A percentile compares a stretch with the other conserved stretches of the same genome.
These are phyloP conservation scores for Psilocybe mexicana DNA, from an alignment of 1,284 basidiomycete genomes.

Conservation along the genomic window DNA sequence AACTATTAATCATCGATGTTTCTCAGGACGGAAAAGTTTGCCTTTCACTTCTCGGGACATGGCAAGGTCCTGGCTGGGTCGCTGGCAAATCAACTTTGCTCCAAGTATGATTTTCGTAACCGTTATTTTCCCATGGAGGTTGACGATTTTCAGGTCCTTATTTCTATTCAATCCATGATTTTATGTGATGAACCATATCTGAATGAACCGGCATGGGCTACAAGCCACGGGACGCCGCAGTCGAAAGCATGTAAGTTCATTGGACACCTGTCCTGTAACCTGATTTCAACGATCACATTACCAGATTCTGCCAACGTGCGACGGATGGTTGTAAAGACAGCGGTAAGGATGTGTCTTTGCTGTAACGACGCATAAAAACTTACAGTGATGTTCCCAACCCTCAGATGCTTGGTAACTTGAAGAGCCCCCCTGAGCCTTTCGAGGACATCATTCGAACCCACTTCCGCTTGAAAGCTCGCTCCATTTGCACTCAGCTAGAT, in stretches of 20 bases:
- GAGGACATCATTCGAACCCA: slow-evolving; percentile 84
- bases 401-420: slow-evolving; percentile 85
- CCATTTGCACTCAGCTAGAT: slow-evolving; percentile 75
- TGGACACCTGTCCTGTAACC: slow-evolving; percentile 2
- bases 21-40: slow-evolving; percentile 87
- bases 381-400: slow-evolving; percentile 5
- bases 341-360: slow-evolving; percentile 45
- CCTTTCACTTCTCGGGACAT: slow-evolving; percentile 87
- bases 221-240: slow-evolving; percentile 64
- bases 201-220: slow-evolving; percentile 89
- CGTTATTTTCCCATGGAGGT: neutral
- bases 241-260: slow-evolving; percentile 69
- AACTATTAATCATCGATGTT: neutral
- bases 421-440: slow-evolving; percentile 80
- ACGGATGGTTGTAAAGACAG: slow-evolving; percentile 85
- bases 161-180: slow-evolving; percentile 95
- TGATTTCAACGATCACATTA: neutral
- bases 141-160: slow-evolving; percentile 58
- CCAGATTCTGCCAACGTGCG: slow-evolving; percentile 85
- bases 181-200: slow-evolving; percentile 86
- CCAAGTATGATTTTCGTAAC: slow-evolving; percentile 48
- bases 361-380: neutral
- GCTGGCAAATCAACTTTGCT: slow-evolving; percentile 82
- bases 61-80: slow-evolving; percentile 89
- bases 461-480: slow-evolving; percentile 80